Evolutionary conservation across 2,329 filamentous ascomycete genomes (phyloP).

Genomic region (Akanthomyces uredinophilus): DNA sequence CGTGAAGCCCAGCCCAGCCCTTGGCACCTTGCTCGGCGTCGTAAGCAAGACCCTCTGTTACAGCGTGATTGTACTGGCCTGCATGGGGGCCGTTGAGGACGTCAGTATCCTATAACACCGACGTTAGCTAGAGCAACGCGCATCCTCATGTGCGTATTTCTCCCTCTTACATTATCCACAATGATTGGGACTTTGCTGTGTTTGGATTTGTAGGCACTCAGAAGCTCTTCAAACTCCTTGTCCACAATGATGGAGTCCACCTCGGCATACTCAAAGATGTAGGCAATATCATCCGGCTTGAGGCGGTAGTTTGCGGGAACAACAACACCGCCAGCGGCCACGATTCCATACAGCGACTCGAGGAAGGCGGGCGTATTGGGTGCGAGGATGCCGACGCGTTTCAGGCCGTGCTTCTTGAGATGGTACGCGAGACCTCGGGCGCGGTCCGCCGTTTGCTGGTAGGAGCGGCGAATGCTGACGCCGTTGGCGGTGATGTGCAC

Average conservation of each 20-base stretch:
- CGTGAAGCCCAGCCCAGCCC: slow-evolving; percentile 73
- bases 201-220: slow-evolving; percentile 58
- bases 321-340: slow-evolving; percentile 72
- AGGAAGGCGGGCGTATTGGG: slow-evolving; percentile 95
- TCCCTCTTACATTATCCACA: slow-evolving; percentile 55
- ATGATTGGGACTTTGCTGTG: slow-evolving; percentile 65
- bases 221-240: slow-evolving; percentile 66
- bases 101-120: slow-evolving; percentile 64
- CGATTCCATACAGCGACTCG: slow-evolving; percentile 83
- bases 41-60: slow-evolving; percentile 71
- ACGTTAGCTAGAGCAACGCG: background rate
- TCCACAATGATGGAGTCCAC: slow-evolving; percentile 87
- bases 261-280: slow-evolving; percentile 84
- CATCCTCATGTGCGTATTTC: background rate
- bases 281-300: slow-evolving; percentile 78
- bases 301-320: slow-evolving; percentile 62
- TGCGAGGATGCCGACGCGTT: slow-evolving; percentile 76
- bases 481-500: slow-evolving; percentile 79
- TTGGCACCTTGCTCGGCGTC: slow-evolving; percentile 60
- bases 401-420: slow-evolving; percentile 66
- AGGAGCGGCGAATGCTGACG: slow-evolving; percentile 67
- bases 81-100: slow-evolving; percentile 65
- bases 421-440: slow-evolving; percentile 86
- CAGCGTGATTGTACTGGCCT: slow-evolving; percentile 77
- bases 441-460: slow-evolving; percentile 77